Evolutionary conservation across 495 filamentous ascomycete species (phyloP).

Genomic region (Trichocladium uniseriatum): DNA sequence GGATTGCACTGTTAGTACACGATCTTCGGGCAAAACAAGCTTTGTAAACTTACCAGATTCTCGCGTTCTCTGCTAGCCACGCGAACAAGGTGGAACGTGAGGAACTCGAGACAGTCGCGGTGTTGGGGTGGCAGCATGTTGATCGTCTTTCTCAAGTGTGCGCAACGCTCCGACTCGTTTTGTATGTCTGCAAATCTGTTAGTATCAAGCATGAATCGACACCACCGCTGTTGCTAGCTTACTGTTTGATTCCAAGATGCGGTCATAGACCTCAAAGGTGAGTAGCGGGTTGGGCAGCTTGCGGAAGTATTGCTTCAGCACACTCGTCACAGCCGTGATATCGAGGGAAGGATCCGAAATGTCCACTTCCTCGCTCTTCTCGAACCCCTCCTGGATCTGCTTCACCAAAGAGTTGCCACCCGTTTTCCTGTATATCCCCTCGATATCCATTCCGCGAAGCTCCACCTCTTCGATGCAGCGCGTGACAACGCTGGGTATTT

Average conservation of each 20-base stretch:
- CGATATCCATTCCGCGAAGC: slow-evolving; percentile 90
- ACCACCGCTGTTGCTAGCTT: slow-evolving; percentile 9
- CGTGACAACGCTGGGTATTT: slow-evolving; percentile 82
- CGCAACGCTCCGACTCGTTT: slow-evolving; percentile 51
- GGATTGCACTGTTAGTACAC: slow-evolving; percentile 12
- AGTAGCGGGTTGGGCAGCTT: slow-evolving; percentile 86
- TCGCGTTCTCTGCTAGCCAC: slow-evolving; percentile 74
- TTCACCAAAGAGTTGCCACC: slow-evolving; percentile 84
- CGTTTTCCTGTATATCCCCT: slow-evolving; percentile 97
- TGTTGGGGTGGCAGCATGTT: slow-evolving; percentile 72
- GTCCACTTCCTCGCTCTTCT: slow-evolving; percentile 72
- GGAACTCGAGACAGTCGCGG: slow-evolving; percentile 79
- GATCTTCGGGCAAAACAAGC: neutral
- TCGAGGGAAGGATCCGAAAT: slow-evolving; percentile 90
- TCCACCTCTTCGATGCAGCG: slow-evolving; percentile 98
- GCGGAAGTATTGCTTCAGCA: slow-evolving; percentile 95
- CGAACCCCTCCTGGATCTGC: slow-evolving; percentile 79
- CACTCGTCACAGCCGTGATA: slow-evolving; percentile 92
- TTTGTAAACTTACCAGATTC: slow-evolving; percentile 50
- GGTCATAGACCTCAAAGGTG: slow-evolving; percentile 87
- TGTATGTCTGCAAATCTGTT: slow-evolving; percentile 32
- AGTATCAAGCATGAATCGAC: neutral
- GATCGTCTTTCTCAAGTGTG: slow-evolving; percentile 59
- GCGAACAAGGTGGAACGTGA: slow-evolving; percentile 87
- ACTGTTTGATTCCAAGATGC: slow-evolving; percentile 69